Conservation (phyloP, 305 asterid species). For the Solanum hybrid region DNA sequence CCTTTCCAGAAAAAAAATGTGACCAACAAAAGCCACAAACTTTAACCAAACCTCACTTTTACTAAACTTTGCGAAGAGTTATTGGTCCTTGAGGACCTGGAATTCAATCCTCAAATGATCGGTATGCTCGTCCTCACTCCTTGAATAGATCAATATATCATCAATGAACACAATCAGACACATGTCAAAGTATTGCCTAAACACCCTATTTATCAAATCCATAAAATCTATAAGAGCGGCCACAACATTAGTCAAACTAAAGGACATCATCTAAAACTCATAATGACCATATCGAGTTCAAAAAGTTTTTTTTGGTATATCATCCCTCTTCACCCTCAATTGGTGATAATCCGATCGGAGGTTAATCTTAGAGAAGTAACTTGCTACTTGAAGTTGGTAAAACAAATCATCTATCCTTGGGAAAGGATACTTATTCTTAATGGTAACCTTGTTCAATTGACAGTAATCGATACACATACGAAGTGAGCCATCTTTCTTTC, state of each 20-base stretch:
- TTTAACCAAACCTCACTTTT: too few species aligned
- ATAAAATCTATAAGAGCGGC: too few species aligned
- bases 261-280: too few species aligned
- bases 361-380: not conserved
- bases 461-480: not conserved
- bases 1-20: too few species aligned
- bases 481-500: too few species aligned
- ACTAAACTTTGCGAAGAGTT: too few species aligned
- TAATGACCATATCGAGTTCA: not conserved
- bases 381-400: not conserved
- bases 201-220: not conserved
- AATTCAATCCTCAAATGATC: too few species aligned
- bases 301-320: too few species aligned
- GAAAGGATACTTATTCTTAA: too few species aligned
- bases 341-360: not conserved
- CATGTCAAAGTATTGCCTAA: not conserved
- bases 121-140: not conserved
- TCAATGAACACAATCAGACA: not conserved
- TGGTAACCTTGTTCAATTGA: too few species aligned
- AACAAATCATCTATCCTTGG: too few species aligned
- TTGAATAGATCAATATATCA: not conserved
- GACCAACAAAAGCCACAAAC: not conserved
- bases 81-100: too few species aligned
- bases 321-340: not conserved
- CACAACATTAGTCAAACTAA: accelerated